Evolutionary conservation across 768 basidiomycete species (phyloP).

Genomic region (Macrolepiota albuminosa): DNA sequence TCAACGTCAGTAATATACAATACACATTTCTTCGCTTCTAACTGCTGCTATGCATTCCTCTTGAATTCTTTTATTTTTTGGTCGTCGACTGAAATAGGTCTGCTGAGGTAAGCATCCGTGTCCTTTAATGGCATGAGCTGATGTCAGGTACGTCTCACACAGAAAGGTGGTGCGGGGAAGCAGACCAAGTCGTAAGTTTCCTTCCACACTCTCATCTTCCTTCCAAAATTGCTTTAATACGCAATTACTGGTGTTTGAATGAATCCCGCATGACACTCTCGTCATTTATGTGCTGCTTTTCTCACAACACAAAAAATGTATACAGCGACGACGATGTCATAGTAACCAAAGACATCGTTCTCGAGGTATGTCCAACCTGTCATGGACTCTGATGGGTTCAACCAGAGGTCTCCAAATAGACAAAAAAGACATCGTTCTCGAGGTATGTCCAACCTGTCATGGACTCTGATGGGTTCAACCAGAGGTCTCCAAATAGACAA

Average conservation of each 20-base stretch:
- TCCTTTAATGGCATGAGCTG: conserved; percentile 11
- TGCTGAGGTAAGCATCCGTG: conserved; percentile 23
- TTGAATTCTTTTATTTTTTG: conserved; percentile 1
- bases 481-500: conserved; percentile 1
- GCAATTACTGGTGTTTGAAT: conserved; percentile 26
- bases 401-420: not conserved
- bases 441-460: conserved; percentile 16
- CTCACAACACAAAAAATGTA: conserved; percentile 44
- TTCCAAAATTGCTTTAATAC: conserved; percentile 1
- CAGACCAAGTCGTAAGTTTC: conserved; percentile 19
- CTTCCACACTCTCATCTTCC: conserved; percentile 2
- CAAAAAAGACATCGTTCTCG: conserved; percentile 23
- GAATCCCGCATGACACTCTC: conserved; percentile 52
- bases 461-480: not conserved
- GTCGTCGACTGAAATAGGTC: conserved; percentile 13
- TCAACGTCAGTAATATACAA: conserved; percentile 9
- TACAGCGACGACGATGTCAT: conserved; percentile 43
- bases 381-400: not conserved
- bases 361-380: conserved; percentile 17
- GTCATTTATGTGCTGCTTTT: conserved; percentile 60
- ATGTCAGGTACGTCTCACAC: conserved; percentile 10
- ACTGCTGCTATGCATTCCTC: not conserved
- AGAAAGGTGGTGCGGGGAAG: conserved; percentile 17
- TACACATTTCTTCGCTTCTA: not conserved
- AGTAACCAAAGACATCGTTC: conserved; percentile 25